Evolutionary conservation across 2,329 filamentous ascomycete genomes (phyloP), one percentile per base, ranked within the genome.

Genomic region (Exophiala viscosa): DNA sequence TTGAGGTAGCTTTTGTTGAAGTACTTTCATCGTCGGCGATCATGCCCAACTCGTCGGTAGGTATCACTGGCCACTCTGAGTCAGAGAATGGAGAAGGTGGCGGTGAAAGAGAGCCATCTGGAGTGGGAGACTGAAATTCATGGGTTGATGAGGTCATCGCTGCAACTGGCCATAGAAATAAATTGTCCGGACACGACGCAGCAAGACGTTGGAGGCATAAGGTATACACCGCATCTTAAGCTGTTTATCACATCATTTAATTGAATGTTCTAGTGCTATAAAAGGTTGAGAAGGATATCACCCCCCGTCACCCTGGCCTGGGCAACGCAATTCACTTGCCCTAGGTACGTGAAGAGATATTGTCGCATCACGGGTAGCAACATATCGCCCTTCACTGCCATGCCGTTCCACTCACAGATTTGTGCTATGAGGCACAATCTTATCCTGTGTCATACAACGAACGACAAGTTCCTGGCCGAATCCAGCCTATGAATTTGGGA

Each of bases 11-110:
- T 34, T 35, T 52, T 31, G 33, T 41, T 6, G 23, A 23, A 17
- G 41, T 40, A 14, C 13, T n/a, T n/a, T 48, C 45, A 56, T 58
- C 38, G 23, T 52, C 47, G n/a, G 43, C 46, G 31, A 56, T 48
- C 54, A 61, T 60, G 13, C 57, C 59, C 46, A 52, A 23, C 18
- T 58, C 41, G 54, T 56, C 45, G 40, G 54, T 46, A 13, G 32
- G 41, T 17, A 60, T 52, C 23, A 46, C 14, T 28, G 55, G 42
- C 20, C 48, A 31, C 14, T 51, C 48, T 17, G 48, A 17, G 34
- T 52, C 45, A 15, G 46, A 54, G 23, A 33, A 42, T 11, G 50
- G 50, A 34, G 56, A 51, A 32, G 49, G 18, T 11, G 56, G 44
- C n/a, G 51, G 40, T n/a, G 50, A 45, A 17, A n/a, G 31, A 33